Evolutionary conservation across 768 basidiomycete species (phyloP), one percentile per base, ranked within the genome.

Genomic region (Omphalotus guepiniiformis): DNA sequence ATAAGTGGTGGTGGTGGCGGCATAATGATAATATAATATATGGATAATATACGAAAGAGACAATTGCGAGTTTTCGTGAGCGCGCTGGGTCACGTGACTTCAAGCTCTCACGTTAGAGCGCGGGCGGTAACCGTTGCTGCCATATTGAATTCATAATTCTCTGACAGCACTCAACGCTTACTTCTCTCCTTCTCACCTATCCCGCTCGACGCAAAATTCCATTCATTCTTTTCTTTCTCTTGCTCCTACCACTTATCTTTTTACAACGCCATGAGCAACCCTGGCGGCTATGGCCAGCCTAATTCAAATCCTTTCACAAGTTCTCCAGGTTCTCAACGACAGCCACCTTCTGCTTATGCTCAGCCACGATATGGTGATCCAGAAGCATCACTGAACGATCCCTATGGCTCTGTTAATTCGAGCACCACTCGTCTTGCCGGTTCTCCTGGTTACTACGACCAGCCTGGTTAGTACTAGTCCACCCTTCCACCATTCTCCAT

Each of bases 341-440:
- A 50, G 19, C 45, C 53, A 51, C 43, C 49, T 47, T 53, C 58
- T 28, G 61, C 57, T 53, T 63, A 66, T 25, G 54, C 63, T 48
- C 56, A 64, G 42, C 67, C 66, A 38, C 64, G 67, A 49, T 71
- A 73, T 55, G 71, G 70, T 55, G 69, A 59, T 11, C 50, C 58
- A 48, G 78, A 81, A 55, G 75, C 74, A 4, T 78, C 79, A 52
- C 57, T 66, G 43, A 64, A 70, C 34, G 80, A 82, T 58, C 79
- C 75, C 49, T 82, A 80, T 62, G 62, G 57, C 51, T 69, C 68
- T 42, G 65, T 68, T 45, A 78, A 72, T 54, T 72, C 72, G n/a
- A 79, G 78, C 58, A 76, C 77, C 0, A 74, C 80, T 32, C 70
- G 78, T 55, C 72, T 82, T 43, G 77, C 78, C 27, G 68, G 69